These are phyloP conservation scores for Eimeria acervulina DNA, from an alignment of 169 alveolate species.

Conservation along the genomic window DNA sequence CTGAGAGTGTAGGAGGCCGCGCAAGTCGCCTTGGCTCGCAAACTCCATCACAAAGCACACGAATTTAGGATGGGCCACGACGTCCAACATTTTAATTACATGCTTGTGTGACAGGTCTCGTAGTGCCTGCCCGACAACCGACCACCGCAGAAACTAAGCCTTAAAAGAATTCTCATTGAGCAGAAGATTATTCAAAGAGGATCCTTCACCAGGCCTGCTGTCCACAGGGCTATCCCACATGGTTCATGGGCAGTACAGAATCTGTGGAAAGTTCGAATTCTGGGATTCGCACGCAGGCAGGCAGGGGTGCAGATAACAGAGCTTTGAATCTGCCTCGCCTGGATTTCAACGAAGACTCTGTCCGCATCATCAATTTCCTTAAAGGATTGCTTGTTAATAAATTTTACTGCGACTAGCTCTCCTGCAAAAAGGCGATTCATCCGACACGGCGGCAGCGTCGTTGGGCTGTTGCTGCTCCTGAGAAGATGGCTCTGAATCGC, in stretches of 20 bases:
- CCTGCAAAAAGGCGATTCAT: neutral
- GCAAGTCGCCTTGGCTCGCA: slow-evolving; percentile 81
- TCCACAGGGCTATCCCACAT: neutral
- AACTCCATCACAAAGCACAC: slow-evolving; percentile 83
- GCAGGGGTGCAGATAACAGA: neutral
- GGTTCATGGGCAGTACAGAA: neutral
- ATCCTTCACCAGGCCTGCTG: neutral
- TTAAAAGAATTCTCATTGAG: neutral
- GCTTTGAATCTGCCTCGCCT: slow-evolving; percentile 23
- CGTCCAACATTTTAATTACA: slow-evolving; percentile 83
- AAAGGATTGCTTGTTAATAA: slow-evolving; percentile 70
- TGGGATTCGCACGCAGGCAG: neutral
- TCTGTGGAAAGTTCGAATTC: neutral
- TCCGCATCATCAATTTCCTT: slow-evolving; percentile 78
- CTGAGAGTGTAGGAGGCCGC: slow-evolving; percentile 57
- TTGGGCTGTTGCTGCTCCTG: neutral
- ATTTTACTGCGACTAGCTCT: slow-evolving; percentile 78
- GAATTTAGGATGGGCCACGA: slow-evolving; percentile 77
- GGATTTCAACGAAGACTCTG: slow-evolving; percentile 83
- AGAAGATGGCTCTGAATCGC: neutral
- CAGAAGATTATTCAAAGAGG: neutral
- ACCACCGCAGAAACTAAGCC: neutral
- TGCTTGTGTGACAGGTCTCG: slow-evolving; percentile 82
- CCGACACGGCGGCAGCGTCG: neutral
- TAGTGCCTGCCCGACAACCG: slow-evolving; percentile 68